Evolutionary conservation across 805 yeast species (phyloP), one percentile per base, ranked within the genome.

Genomic region (Torulaspora gathmanii): DNA sequence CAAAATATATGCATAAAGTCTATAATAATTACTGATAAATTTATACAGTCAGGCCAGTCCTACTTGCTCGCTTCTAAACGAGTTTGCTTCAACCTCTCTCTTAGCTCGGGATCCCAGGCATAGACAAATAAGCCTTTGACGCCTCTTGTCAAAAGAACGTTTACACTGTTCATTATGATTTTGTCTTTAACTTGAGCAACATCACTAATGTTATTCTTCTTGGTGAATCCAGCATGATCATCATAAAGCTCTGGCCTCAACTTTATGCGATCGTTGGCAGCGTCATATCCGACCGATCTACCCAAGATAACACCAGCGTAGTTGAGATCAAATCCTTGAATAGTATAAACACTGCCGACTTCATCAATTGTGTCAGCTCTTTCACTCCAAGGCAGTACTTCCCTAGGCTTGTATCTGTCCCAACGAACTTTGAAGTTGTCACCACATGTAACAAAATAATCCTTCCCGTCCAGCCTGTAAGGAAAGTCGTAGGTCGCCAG

Each of bases 261-360:
- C 19, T 51, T 57, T 13, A 73, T 56, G 3, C 58, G 53, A 37
- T 72, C 74, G 3, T 52, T 67, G 0, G 19, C 53, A 3, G 51
- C 33, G 50, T 73, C 76, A 37, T 69, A 71, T 1, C 67, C 70
- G 7, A 73, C 58, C 5, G 73, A 68, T 42, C 73, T 61, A 1
- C 77, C 77, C 11, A 73, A 42, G 3, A 73, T 72, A 0, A 73
- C 72, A 35, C 72, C 77, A 2, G 75, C 74, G 50, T 70, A 73
- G 49, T 72, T 72, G 44, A 73, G 52, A 53, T 73, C 77, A 50
- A 72, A 73, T 1, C 77, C 77, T 55, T 72, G 77, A 16, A 73
- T 60, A 0, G 77, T 72, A 43, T 73, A 73, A 3, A 72, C 77
- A 16, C 74, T 70, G 0, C 77, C 77, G 33, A 72, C 75, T 52